A percentile compares a stretch with the other conserved stretches of the same genome.
Evolutionary conservation across 2,329 filamentous ascomycete genomes (phyloP).

Genomic region (Calonectria henricotiae): DNA sequence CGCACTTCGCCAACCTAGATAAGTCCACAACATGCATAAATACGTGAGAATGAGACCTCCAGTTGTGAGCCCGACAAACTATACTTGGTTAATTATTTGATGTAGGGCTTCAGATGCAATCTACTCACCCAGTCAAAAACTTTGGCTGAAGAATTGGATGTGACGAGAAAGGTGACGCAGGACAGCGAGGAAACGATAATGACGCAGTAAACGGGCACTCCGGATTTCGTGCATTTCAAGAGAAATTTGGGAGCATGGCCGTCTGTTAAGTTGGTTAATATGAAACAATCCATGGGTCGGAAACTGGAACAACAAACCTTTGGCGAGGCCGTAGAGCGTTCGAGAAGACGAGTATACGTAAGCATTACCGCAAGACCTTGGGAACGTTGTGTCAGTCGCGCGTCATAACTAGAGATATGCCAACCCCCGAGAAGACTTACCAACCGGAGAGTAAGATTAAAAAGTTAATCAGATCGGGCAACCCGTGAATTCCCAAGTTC

Average conservation of each 20-base stretch:
- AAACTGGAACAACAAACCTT: background rate
- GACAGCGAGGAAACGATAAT: conserved; percentile 4
- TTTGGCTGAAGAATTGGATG: conserved; percentile 6
- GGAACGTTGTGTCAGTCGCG: background rate
- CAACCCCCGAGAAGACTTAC: background rate
- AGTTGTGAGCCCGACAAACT: conserved; percentile 16
- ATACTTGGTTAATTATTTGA: background rate
- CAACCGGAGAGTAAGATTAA: conserved; percentile 52
- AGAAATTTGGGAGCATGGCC: conserved; percentile 18
- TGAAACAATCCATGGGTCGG: rapidly evolving
- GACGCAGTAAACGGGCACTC: conserved; percentile 11
- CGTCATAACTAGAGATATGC: background rate
- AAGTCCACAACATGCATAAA: conserved; percentile 11
- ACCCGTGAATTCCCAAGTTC: conserved; percentile 65
- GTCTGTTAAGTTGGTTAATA: background rate
- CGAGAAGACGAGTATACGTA: conserved; percentile 14
- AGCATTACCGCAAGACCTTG: conserved; percentile 18
- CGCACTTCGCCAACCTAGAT: conserved; percentile 12
- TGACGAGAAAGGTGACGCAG: conserved; percentile 9
- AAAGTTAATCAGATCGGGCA: conserved; percentile 70
- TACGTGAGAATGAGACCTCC: conserved; percentile 11
- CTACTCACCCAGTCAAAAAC: conserved; percentile 22
- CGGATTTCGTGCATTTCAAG: conserved; percentile 10
- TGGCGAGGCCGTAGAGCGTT: conserved; percentile 1
- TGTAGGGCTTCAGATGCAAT: too few relatives aligned